Conservation (phyloP, 1,284 basidiomycete genomes). For the Apiotrichum akiyoshidainum region DNA sequence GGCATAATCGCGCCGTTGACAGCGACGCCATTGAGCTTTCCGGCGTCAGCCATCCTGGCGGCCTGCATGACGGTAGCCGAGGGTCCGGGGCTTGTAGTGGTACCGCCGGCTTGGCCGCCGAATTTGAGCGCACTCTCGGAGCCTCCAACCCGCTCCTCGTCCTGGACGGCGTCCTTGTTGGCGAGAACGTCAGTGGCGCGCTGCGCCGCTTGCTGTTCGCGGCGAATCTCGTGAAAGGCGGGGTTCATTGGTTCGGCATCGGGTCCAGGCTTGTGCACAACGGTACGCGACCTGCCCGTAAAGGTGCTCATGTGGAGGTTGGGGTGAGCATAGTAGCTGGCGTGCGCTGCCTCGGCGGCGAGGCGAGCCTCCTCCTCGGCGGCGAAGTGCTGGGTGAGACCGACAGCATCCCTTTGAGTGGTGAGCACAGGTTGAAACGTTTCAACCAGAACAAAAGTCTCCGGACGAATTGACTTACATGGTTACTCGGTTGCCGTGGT, state of each 20-base stretch:
- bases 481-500: background rate
- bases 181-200: background rate
- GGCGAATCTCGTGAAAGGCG: slow-evolving; percentile 11
- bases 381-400: slow-evolving; percentile 18
- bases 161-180: slow-evolving; percentile 7
- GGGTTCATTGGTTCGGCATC: slow-evolving; percentile 33
- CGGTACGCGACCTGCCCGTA: slow-evolving; percentile 6
- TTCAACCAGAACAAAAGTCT: background rate
- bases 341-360: slow-evolving; percentile 41
- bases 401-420: slow-evolving; percentile 31
- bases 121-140: slow-evolving; percentile 35
- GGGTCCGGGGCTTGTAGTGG: slow-evolving; percentile 21
- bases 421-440: background rate
- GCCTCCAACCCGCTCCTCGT: slow-evolving; percentile 29
- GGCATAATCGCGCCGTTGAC: slow-evolving; percentile 10
- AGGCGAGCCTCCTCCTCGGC: slow-evolving; percentile 39
- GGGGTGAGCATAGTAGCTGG: slow-evolving; percentile 46
- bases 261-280: slow-evolving; percentile 14
- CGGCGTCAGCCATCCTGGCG: slow-evolving; percentile 16
- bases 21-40: background rate
- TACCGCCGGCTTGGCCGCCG: slow-evolving; percentile 39
- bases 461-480: background rate
- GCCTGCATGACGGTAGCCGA: slow-evolving; percentile 7
- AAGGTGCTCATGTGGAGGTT: slow-evolving; percentile 39
- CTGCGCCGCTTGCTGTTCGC: background rate